These are phyloP conservation scores for Pseudogymnoascus sp. DNA, from an alignment of 2,329 filamentous ascomycete genomes.

Conservation along the genomic window DNA sequence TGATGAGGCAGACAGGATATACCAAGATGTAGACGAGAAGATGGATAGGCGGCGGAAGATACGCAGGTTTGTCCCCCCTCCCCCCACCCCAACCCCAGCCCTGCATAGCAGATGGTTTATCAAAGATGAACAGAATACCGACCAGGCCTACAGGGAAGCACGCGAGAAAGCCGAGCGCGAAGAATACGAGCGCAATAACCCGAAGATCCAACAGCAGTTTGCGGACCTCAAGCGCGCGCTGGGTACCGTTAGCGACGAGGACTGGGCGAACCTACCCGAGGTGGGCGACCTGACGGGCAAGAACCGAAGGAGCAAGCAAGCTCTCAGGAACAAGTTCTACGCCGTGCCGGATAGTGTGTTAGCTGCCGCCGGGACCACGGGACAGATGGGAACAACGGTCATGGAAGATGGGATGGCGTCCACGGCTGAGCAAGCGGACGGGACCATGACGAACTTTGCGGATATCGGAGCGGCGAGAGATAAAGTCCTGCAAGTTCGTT, in stretches of 20 bases:
- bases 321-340: slow-evolving; percentile 78
- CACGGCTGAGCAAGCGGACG: slow-evolving; percentile 52
- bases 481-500: slow-evolving; percentile 87
- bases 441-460: slow-evolving; percentile 96
- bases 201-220: slow-evolving; percentile 97
- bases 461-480: slow-evolving; percentile 94
- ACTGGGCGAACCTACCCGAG: slow-evolving; percentile 93
- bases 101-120: slow-evolving; percentile 55
- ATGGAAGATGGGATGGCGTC: slow-evolving; percentile 62
- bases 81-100: slow-evolving; percentile 17
- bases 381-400: slow-evolving; percentile 82
- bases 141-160: slow-evolving; percentile 75
- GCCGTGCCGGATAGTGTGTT: slow-evolving; percentile 95
- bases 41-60: slow-evolving; percentile 85
- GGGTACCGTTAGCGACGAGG: slow-evolving; percentile 81
- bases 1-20: slow-evolving; percentile 94
- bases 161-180: slow-evolving; percentile 86
- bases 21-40: slow-evolving; percentile 90
- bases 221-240: slow-evolving; percentile 89
- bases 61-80: slow-evolving; percentile 63
- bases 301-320: slow-evolving; percentile 78
- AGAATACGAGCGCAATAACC: slow-evolving; percentile 94
- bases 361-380: slow-evolving; percentile 71
- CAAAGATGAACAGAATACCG: slow-evolving; percentile 70
- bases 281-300: slow-evolving; percentile 95